phyloP scores from a whole-genome alignment of 179 eudicot species.

The Silene coronaria region DNA sequence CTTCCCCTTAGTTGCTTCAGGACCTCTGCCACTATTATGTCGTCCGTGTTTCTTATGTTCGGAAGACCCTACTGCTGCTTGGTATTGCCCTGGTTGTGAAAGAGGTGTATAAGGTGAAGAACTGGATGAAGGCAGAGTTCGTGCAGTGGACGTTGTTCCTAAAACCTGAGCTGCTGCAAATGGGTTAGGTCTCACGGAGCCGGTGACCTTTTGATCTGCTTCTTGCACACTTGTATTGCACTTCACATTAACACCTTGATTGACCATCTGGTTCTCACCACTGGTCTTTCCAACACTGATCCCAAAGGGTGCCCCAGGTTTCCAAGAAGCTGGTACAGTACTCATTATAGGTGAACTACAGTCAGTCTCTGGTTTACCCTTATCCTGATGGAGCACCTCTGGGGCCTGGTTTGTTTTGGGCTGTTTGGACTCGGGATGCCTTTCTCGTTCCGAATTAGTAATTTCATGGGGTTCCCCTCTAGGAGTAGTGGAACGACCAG shows the following conservation, averaged over 20 bases:
- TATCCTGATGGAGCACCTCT: conserved; percentile 26
- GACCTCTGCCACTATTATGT: conserved; percentile 33
- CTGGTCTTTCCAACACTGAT: conserved; percentile 22
- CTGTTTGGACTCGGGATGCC: conserved; percentile 35
- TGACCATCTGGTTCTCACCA: conserved; percentile 32
- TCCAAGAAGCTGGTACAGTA: conserved; percentile 41
- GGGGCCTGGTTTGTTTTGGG: conserved; percentile 21
- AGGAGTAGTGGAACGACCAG: conserved; percentile 58
- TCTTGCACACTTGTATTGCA: conserved; percentile 31
- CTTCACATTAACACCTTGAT: conserved; percentile 50
- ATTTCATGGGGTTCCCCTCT: conserved; percentile 37
- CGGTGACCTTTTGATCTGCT: conserved; percentile 31
- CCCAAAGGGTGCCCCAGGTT: conserved; percentile 37
- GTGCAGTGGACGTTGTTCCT: conserved; percentile 34
- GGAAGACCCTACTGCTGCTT: conserved; percentile 22
- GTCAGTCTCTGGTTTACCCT: conserved; percentile 33
- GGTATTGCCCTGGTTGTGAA: conserved; percentile 32
- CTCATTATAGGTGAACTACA: conserved; percentile 25
- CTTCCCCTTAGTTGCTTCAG: conserved; percentile 21
- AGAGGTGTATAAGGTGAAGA: conserved; percentile 27
- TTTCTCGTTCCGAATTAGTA: conserved; percentile 28
- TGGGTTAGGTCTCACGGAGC: conserved; percentile 30
- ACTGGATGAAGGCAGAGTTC: conserved; percentile 32
- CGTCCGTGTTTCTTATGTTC: conserved; percentile 36
- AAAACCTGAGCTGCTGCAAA: conserved; percentile 33